Evolutionary conservation across 805 yeast species (phyloP).

Genomic region (Schizosaccharomyces osmophilus): DNA sequence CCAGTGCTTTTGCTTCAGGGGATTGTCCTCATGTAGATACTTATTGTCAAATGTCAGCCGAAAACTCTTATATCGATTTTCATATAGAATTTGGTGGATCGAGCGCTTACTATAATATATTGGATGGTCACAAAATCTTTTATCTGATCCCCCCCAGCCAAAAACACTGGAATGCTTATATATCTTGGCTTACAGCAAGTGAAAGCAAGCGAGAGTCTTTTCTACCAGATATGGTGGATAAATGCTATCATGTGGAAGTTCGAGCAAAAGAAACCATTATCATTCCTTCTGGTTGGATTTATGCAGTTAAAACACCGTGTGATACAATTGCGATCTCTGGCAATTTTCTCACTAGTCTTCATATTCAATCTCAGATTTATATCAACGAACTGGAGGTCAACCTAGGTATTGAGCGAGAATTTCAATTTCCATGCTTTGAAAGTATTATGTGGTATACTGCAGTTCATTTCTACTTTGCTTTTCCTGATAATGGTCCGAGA

Average conservation of each 20-base stretch:
- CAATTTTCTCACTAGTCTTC: constrained; percentile 46
- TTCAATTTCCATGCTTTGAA: constrained; percentile 55
- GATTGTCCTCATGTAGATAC: constrained; percentile 23
- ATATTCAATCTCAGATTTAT: constrained; percentile 36
- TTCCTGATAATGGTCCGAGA: not conserved
- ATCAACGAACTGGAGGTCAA: constrained; percentile 36
- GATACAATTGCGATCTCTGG: constrained; percentile 77
- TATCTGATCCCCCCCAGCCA: constrained; percentile 57
- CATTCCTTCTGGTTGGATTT: constrained; percentile 86
- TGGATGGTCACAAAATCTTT: constrained; percentile 53
- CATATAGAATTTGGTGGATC: constrained; percentile 87
- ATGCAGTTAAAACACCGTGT: constrained; percentile 59
- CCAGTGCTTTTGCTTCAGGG: constrained; percentile 4
- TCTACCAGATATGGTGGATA: constrained; percentile 29
- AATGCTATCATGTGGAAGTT: constrained; percentile 32
- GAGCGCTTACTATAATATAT: constrained; percentile 64
- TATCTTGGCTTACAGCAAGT: constrained; percentile 42
- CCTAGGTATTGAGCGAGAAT: constrained; percentile 52
- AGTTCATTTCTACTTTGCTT: constrained; percentile 15
- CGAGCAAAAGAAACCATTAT: constrained; percentile 45
- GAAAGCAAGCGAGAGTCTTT: constrained; percentile 30
- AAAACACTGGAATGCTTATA: constrained; percentile 34
- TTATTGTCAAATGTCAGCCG: constrained; percentile 61
- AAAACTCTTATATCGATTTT: constrained; percentile 62
- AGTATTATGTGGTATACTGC: constrained; percentile 47